Evolutionary conservation across 2,329 filamentous ascomycete genomes (phyloP), one percentile per base, ranked within the genome.

Genomic region (Cytospora piceae): DNA sequence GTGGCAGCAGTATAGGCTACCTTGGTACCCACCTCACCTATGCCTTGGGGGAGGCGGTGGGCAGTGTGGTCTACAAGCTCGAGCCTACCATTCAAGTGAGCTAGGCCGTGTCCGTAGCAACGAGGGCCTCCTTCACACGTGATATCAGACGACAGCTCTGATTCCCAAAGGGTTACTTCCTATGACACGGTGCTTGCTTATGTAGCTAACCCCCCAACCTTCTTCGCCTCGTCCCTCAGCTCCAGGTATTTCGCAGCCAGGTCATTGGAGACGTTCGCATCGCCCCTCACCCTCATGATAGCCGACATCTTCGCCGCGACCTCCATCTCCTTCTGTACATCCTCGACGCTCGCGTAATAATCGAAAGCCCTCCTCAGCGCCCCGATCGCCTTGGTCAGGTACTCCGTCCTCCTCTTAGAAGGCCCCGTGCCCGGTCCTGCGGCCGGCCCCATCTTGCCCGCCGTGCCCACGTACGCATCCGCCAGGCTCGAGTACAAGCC

Each of bases 291-390:
- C 75, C 89, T 87, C 81, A 92, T 90, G 59, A 96, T 84, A 59
- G 88, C 88, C 4, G 91, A 90, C 77, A 92, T 94, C 81, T 95
- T 95, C 24, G 90, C 89, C 79, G 94, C 85, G 81, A 91, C 88
- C 76, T 93, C 90, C 72, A 91, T 89, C 77, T 92, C 89, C 62
- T 87, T 87, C n/a, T 81, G 78, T 17, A 88, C 78, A 73, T 91
- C 91, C 73, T 91, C 87, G 17, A 92, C 80, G 56, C 81, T 83
- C 52, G 87, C 85, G 74, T 86, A 96, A 68, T 88, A 84, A 37
- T 80, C 79, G 70, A 88, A 87, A 0, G 89, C 86, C 67, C 80
- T 84, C 63, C 90, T 86, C 57, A 91, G 81, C 34, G 87, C 86
- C 46, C 82, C 82, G 61, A 87, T 73, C 0, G 87, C 89, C 62